Conservation (phyloP, 2,329 filamentous ascomycete genomes). For the Cadophora malorum region DNA sequence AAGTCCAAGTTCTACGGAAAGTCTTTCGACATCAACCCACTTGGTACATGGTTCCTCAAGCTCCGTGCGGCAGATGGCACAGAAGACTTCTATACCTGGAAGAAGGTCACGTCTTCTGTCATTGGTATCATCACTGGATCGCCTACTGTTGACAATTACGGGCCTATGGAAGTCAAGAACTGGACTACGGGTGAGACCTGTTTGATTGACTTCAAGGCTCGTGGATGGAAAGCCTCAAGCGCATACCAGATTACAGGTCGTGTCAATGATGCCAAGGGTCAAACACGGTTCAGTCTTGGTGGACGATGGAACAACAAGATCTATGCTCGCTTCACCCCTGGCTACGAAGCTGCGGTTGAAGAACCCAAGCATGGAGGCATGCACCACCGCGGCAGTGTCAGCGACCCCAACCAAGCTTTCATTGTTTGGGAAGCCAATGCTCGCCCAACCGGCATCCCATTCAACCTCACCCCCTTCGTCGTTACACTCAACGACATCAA, state of each 20-base stretch:
- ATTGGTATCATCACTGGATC: constrained; percentile 97
- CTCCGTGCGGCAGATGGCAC: constrained; percentile 79
- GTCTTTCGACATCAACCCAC: constrained; percentile 94
- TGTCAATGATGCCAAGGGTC: constrained; percentile 79
- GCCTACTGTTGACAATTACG: constrained; percentile 97
- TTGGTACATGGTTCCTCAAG: constrained; percentile 95
- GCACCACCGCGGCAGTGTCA: constrained; percentile 57
- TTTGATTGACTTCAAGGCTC: constrained; percentile 88
- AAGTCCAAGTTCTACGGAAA: constrained; percentile 98
- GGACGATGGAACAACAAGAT: constrained; percentile 98
- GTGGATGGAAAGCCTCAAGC: constrained; percentile 93
- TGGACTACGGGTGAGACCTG: constrained; percentile 95
- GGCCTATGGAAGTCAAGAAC: constrained; percentile 96
- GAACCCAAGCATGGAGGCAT: constrained; percentile 52
- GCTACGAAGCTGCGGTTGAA: constrained; percentile 78
- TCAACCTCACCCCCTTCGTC: constrained; percentile 96
- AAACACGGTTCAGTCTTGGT: constrained; percentile 86
- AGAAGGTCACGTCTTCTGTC: constrained; percentile 97
- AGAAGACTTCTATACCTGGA: constrained; percentile 95
- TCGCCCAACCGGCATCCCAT: constrained; percentile 84
- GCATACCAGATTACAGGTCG: constrained; percentile 90
- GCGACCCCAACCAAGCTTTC: constrained; percentile 77
- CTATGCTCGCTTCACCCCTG: constrained; percentile 90
- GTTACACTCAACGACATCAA: constrained; percentile 92
- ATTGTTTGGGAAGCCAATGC: constrained; percentile 90